Base-by-base conservation (phyloP, 2,329 filamentous ascomycete species). In the Pseudogymnoascus sp. region DNA sequence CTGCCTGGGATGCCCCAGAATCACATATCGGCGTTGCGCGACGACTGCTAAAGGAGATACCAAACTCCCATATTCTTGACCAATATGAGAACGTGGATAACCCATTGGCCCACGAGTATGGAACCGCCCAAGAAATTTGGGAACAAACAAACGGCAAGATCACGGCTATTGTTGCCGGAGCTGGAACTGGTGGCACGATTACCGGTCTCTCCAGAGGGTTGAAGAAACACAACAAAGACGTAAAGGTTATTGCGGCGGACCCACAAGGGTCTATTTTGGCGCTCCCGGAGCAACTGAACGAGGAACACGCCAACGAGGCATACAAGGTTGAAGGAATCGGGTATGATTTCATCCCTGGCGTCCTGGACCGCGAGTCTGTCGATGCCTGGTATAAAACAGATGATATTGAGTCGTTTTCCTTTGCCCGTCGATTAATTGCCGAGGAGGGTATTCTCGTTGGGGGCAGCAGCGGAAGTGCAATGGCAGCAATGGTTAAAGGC, bases 241-340 rank as follows among this genome's bases (percentile, higher is more conserved):
- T 99, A 77, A 95, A 95, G 79, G 86, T 98, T 65, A 86, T 99
- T 62, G 93, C 91, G 2, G 95, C 93, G 4, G 95, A 99, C 76
- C 95, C 95, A 0, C 85, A 93, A 60, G 95, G 95, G 61, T 96
- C 91, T 64, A 92, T 98, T 69, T 82, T 99, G 59, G 95, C 95
- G 8, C 72, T 96, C 33, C 95, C 95, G 1, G 85, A 89, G 68
- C 71, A 76, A 5, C 79, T 99, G 69, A 99, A 99, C 75, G 81
- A 90, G 59, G 88, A 90, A 67, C 85, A 88, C 73, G 83, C 84
- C 65, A 93, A 97, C 72, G 87, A 91, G 75, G 81, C 88, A 1
- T 99, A 99, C 81, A 98, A 99, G 79, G 95, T 99, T 0, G 95
- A 99, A 79, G 95, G 95, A 46, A 99, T 99, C 71, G 95, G 95